These are phyloP conservation scores for Dendrobium catenatum DNA, from an alignment of 106 monocot genomes.

Conservation along the genomic window DNA sequence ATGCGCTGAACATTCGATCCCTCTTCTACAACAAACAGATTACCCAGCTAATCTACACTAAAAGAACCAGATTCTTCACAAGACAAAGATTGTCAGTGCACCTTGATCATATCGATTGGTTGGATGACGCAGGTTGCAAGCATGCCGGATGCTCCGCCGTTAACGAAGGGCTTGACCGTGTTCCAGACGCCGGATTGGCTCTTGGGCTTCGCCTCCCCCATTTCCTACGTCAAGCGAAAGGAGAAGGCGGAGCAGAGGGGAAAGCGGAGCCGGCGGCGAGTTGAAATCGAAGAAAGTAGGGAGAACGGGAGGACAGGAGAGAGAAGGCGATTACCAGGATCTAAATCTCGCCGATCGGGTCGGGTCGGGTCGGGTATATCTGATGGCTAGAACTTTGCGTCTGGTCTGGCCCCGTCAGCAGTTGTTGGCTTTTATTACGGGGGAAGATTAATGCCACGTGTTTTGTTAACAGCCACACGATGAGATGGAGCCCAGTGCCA, in stretches of 20 bases:
- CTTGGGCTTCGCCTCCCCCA: constrained; percentile 25
- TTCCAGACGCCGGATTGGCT: constrained; percentile 33
- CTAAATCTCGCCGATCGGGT: not conserved
- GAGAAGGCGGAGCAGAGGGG: too few species aligned
- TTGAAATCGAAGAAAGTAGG: not conserved
- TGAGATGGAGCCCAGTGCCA: too few species aligned
- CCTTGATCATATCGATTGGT: constrained; percentile 87
- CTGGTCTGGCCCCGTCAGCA: not conserved
- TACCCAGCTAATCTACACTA: not conserved
- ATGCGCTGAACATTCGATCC: not conserved
- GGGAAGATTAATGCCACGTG: too few species aligned
- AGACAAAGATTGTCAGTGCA: not conserved
- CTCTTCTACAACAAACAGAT: not conserved
- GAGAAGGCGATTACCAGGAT: not conserved
- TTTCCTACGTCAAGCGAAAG: not conserved
- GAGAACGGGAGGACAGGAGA: not conserved
- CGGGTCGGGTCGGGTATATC: not conserved
- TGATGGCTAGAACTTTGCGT: not conserved
- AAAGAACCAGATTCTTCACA: not conserved
- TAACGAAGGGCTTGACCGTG: constrained; percentile 71
- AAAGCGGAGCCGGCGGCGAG: not conserved
- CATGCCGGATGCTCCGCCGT: constrained; percentile 74
- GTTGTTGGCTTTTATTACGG: not conserved
- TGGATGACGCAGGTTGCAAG: constrained; percentile 87
- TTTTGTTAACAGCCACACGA: too few species aligned